These are phyloP conservation scores for Lyophyllum decastes DNA, from an alignment of 768 basidiomycete genomes.

Conservation along the genomic window DNA sequence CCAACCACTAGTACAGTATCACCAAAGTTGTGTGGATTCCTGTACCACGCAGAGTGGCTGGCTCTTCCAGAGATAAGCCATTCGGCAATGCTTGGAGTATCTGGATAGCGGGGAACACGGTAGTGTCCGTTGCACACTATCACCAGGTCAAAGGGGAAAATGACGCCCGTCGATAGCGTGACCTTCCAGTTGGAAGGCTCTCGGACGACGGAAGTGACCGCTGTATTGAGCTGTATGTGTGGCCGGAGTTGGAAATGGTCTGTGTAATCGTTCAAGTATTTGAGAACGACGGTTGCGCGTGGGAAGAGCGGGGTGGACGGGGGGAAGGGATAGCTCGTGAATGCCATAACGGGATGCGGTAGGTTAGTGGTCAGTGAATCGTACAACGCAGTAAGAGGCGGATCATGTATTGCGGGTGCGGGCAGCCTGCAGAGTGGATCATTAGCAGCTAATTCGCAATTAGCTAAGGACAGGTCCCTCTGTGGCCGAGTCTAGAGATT, in stretches of 20 bases:
- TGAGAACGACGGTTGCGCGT: conserved; percentile 53
- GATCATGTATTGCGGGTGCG: conserved; percentile 46
- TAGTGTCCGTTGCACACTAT: conserved; percentile 81
- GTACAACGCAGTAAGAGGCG: conserved; percentile 75
- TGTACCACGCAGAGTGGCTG: conserved; percentile 70
- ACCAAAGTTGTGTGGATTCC: conserved; percentile 48
- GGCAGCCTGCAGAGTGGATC: conserved; percentile 47
- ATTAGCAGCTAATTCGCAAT: no score
- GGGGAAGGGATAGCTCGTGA: conserved; percentile 62
- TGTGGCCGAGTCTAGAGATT: no score
- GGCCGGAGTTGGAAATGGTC: conserved; percentile 56
- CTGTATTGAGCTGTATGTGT: conserved; percentile 65
- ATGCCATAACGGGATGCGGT: conserved; percentile 79
- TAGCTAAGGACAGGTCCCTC: no score
- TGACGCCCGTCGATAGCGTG: conserved; percentile 33
- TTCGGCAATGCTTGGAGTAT: conserved; percentile 53
- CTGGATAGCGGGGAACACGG: conserved; percentile 61
- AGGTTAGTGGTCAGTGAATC: conserved; percentile 81
- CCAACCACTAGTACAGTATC: conserved; percentile 47
- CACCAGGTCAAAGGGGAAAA: conserved; percentile 55
- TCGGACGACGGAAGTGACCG: conserved; percentile 51
- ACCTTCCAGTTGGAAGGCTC: conserved; percentile 49
- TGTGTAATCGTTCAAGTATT: conserved; percentile 73
- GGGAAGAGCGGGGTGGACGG: conserved; percentile 76
- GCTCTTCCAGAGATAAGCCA: conserved; percentile 60